These are phyloP conservation scores for Coccomyxa sp. DNA, from an alignment of 139 green algal species.

Conservation along the genomic window DNA sequence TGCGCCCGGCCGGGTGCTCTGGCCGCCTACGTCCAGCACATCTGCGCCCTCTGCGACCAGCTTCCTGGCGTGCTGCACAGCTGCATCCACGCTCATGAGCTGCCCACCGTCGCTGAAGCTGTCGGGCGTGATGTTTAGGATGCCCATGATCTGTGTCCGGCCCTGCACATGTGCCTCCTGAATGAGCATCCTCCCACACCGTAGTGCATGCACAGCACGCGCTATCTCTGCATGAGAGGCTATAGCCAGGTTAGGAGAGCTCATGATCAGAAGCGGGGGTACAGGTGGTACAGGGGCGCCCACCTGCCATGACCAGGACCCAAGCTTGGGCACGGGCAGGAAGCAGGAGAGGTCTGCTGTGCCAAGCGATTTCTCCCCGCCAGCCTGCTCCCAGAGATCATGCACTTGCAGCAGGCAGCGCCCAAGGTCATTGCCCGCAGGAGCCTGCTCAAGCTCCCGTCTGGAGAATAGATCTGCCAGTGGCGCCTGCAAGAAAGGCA, in stretches of 20 bases:
- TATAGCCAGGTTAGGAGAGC: too few relatives aligned
- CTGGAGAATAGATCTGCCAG: constrained; percentile 59
- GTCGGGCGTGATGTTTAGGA: constrained; percentile 98
- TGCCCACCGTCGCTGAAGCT: constrained; percentile 90
- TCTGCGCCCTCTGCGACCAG: constrained; percentile 77
- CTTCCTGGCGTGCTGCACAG: constrained; percentile 29
- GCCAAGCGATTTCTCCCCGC: neutral
- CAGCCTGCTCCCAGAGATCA: neutral
- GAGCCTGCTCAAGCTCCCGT: neutral
- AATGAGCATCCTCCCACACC: neutral
- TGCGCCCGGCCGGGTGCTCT: constrained; percentile 88
- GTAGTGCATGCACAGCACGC: too few relatives aligned
- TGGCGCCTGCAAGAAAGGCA: constrained; percentile 28
- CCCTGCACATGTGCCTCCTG: constrained; percentile 18
- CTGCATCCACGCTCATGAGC: neutral
- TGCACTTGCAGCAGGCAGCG: neutral
- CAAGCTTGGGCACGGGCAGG: constrained; percentile 34
- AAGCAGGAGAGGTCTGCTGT: constrained; percentile 35
- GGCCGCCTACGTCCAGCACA: constrained; percentile 92
- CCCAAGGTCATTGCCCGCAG: neutral
- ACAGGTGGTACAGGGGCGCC: too few relatives aligned
- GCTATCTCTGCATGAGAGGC: too few relatives aligned
- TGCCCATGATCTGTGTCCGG: constrained; percentile 74
- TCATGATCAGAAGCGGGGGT: too few relatives aligned
- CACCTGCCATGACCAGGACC: constrained; percentile 26